Evolutionary conservation across 164 flowering plant species (phyloP).

Genomic region (Dillenia turbinata): DNA sequence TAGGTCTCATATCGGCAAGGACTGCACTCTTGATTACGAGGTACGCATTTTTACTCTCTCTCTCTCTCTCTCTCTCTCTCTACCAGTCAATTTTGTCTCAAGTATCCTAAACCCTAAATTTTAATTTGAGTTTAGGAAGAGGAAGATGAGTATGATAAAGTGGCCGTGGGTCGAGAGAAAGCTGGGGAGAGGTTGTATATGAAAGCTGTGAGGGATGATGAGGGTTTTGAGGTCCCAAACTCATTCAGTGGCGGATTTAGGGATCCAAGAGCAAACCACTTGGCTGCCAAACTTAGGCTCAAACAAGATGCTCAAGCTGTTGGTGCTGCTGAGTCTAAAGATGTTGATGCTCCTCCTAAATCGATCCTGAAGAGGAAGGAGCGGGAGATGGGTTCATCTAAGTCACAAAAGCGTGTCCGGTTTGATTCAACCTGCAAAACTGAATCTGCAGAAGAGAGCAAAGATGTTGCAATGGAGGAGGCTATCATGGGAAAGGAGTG

Average conservation of each 20-base stretch:
- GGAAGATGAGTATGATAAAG: slow-evolving; percentile 84
- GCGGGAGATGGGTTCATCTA: slow-evolving; percentile 21
- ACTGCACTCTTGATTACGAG: slow-evolving; percentile 80
- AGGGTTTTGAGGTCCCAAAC: slow-evolving; percentile 37
- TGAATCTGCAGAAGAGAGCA: slow-evolving; percentile 16
- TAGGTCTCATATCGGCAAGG: slow-evolving; percentile 61
- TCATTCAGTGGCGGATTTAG: slow-evolving; percentile 32
- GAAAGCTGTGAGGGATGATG: slow-evolving; percentile 49
- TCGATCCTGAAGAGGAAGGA: slow-evolving; percentile 78
- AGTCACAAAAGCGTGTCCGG: slow-evolving; percentile 69
- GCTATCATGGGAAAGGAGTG: slow-evolving; percentile 10
- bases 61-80: background rate
- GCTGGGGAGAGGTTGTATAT: slow-evolving; percentile 56
- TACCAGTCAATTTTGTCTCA: background rate
- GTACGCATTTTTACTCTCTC: slow-evolving; percentile 22
- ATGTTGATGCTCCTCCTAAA: slow-evolving; percentile 37
- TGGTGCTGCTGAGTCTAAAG: slow-evolving; percentile 23
- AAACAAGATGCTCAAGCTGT: slow-evolving; percentile 61
- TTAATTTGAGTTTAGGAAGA: slow-evolving; percentile 58
- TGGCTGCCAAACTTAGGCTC: slow-evolving; percentile 67
- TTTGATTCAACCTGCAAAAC: slow-evolving; percentile 42
- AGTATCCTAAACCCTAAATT: background rate
- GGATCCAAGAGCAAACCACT: slow-evolving; percentile 80
- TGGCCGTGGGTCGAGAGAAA: slow-evolving; percentile 70
- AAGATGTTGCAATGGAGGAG: slow-evolving; percentile 16